Conservation (phyloP, 192 early-diverging fungal genomes). For the Cladochytrium replicatum region DNA sequence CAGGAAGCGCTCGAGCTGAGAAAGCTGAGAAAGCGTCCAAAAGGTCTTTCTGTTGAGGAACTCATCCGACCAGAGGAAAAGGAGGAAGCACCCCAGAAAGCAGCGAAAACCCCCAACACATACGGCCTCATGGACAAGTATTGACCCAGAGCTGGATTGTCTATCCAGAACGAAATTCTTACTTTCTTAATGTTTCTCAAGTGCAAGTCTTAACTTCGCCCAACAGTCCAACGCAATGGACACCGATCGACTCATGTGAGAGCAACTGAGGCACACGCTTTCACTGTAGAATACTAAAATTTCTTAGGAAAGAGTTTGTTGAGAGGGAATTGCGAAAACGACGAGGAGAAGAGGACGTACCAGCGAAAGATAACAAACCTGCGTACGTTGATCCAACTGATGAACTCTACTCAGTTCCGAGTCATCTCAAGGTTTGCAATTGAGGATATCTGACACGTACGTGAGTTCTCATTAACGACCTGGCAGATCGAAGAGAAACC, state of each 20-base stretch:
- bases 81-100: constrained; percentile 40
- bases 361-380: constrained; percentile 16
- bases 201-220: constrained; percentile 14
- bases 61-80: constrained; percentile 43
- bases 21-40: constrained; percentile 39
- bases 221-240: constrained; percentile 29
- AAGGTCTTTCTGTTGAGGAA: constrained; percentile 48
- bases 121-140: constrained; percentile 12
- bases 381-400: constrained; percentile 26
- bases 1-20: constrained; percentile 41
- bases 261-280: background rate
- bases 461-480: background rate
- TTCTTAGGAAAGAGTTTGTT: constrained; percentile 76
- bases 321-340: constrained; percentile 62
- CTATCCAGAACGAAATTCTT: background rate
- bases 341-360: constrained; percentile 25
- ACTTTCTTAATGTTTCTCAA: background rate
- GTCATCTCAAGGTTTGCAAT: constrained; percentile 39
- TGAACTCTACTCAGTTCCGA: constrained; percentile 59
- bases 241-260: constrained; percentile 31
- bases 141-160: constrained; percentile 6
- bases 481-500: constrained; percentile 49
- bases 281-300: background rate
- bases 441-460: background rate
- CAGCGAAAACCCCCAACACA: constrained; percentile 19